These are phyloP conservation scores for Trichoderma erinaceum DNA, from an alignment of 495 filamentous ascomycete species.

Conservation along the genomic window DNA sequence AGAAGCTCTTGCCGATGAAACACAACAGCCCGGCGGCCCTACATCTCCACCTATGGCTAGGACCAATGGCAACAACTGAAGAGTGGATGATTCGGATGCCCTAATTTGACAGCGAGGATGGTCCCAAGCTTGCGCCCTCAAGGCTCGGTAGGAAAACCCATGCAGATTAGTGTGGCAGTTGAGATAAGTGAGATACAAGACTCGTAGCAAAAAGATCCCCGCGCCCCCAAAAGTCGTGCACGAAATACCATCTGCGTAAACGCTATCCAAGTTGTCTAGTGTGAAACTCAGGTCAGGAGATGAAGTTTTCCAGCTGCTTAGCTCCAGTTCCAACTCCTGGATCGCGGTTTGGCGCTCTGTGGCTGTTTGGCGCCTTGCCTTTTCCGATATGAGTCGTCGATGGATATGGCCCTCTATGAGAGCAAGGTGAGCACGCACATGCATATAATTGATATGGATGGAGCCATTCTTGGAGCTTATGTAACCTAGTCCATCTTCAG, in stretches of 20 bases:
- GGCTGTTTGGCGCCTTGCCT: not conserved
- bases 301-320: not conserved
- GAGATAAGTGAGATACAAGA: not conserved
- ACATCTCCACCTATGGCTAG: not conserved
- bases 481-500: not conserved
- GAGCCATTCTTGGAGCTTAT: not conserved
- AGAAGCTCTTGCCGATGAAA: not conserved
- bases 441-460: not conserved
- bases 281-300: not conserved
- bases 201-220: not conserved
- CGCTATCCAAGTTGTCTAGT: not conserved
- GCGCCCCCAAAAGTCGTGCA: not conserved
- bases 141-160: not conserved
- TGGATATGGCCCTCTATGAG: constrained; percentile 2
- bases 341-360: not conserved
- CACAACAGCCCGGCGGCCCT: not conserved
- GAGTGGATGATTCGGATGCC: not conserved
- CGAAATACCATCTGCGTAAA: not conserved
- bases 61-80: not conserved
- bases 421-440: not conserved
- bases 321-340: not conserved
- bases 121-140: not conserved
- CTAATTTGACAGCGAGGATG: not conserved
- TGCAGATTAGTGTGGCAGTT: not conserved
- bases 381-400: constrained; percentile 4